These are phyloP conservation scores for Gracilaria gracilis DNA, from an alignment of 23 red algal species.

Conservation along the genomic window DNA sequence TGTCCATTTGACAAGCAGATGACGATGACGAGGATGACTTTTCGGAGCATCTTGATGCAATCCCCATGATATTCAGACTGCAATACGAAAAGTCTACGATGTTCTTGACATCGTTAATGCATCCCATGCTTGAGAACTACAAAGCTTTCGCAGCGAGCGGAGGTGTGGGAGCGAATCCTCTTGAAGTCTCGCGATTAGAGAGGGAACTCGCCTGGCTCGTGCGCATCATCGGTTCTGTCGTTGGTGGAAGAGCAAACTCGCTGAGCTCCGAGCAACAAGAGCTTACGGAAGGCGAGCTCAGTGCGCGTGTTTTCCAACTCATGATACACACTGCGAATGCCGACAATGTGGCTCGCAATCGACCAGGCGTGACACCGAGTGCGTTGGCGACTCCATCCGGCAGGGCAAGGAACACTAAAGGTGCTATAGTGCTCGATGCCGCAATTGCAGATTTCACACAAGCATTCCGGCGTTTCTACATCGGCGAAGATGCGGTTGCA, in stretches of 20 bases:
- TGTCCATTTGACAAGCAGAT: slow-evolving; percentile 59
- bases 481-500: slow-evolving; percentile 84
- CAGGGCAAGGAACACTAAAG: slow-evolving; percentile 61
- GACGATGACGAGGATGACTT: slow-evolving; percentile 78
- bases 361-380: slow-evolving; percentile 33
- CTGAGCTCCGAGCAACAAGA: slow-evolving; percentile 79
- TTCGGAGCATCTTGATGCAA: slow-evolving; percentile 84
- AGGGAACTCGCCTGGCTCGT: slow-evolving; percentile 83
- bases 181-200: slow-evolving; percentile 71
- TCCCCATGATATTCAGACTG: slow-evolving; percentile 81
- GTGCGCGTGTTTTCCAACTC: slow-evolving; percentile 84
- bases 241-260: slow-evolving; percentile 69
- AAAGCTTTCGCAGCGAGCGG: slow-evolving; percentile 75
- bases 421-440: slow-evolving; percentile 71
- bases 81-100: slow-evolving; percentile 83
- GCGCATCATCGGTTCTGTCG: slow-evolving; percentile 65
- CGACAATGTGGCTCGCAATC: slow-evolving; percentile 53
- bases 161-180: slow-evolving; percentile 60
- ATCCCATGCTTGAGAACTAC: slow-evolving; percentile 87
- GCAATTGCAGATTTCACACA: slow-evolving; percentile 90
- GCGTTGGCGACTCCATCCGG: slow-evolving; percentile 60
- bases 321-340: slow-evolving; percentile 84
- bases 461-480: slow-evolving; percentile 81
- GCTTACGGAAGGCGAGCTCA: slow-evolving; percentile 82
- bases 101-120: slow-evolving; percentile 72